Base-by-base conservation (phyloP, 1,139 yeast genomes). In the Candida mesenterica region DNA sequence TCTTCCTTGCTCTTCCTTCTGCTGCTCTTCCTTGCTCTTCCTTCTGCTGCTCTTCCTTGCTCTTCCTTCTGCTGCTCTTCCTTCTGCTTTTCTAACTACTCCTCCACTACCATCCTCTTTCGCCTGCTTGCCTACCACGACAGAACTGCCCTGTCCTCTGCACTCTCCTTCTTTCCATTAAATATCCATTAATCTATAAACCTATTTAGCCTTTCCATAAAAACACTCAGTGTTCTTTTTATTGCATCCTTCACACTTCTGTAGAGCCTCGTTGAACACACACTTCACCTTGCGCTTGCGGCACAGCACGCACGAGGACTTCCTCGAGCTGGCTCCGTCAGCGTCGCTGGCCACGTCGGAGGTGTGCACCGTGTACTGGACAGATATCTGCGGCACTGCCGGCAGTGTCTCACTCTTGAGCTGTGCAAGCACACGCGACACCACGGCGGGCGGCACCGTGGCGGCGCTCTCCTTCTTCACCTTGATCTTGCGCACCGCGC, bases 261-360 rank as follows among this genome's bases (percentile, higher is more conserved):
- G 52, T 34, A 55, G 44, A 33, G 45, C 51, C 32, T 50, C 46
- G 33, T 59, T 61, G 39, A 44, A 57, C 33, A 62, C 61, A 47
- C 72, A 65, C 46, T 61, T 63, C 10, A 65, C 67, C 44, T 65
- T 65, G 43, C 69, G 52, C 45, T 60, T 62, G 38, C 72, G 54
- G 45, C 72, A 65, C 30, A 57, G 57, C 27, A 48, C 53, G 44
- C 72, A 65, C 32, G 67, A 61, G 13, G 61, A 55, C 43, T 65
- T 65, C 30, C 71, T 38, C 15, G 46, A 52, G 34, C 38, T 28
- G 27, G 46, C 48, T 4, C 8, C 10, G 7, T 25, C 28, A 6
- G 22, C 6, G 6, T 19, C 22, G 22, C 22, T 19, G 6, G 22
- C n/a, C n/a, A n/a, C n/a, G n/a, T n/a, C n/a, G n/a, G n/a, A n/a